Evolutionary conservation across 2,329 filamentous ascomycete species (phyloP), one percentile per base, ranked within the genome.

Genomic region (Phialocephala subalpina): DNA sequence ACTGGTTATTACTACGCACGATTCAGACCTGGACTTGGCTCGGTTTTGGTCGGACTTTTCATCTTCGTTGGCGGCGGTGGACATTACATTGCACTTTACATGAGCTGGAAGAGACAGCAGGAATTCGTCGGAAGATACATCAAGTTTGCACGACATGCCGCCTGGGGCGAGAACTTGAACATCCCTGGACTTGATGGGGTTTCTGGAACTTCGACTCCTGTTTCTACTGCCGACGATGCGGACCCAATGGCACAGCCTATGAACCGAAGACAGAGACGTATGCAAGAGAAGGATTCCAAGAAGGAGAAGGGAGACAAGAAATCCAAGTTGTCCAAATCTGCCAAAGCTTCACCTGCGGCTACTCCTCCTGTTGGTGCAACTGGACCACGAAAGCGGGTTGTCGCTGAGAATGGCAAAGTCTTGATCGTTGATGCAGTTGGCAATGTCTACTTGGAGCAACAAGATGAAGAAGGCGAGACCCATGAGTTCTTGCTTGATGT

Each of bases 1-100:
- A 97, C 95, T 53, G 95, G 96, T 69, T 99, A 99, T 86, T 99
- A 98, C 86, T 99, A 99, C 83, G 90, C 89, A 74, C 90, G 96
- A 65, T 97, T 95, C 85, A 88, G 96, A 22, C 96, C 96, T 1
- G 96, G 96, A 9, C 83, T 98, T 53, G 93, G 93, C 66, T 92
- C 92, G 16, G 96, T 97, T 55, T 80, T 98, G 60, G 67, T 90
- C 29, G 94, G 95, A 57, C 81, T 97, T 47, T 93, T 98, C 79
- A 78, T 97, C 69, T 87, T 93, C 60, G 87, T 92, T 60, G 95
- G 94, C 64, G 96, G 96, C 69, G 92, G 84, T 35, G 90, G 92
- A 42, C 96, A 99, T 82, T 99, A 97, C 81, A 82, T 92, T 58
- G 90, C 91, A 18, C 84, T 98, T 65, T 89, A 92, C 80, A 89